phyloP scores from a whole-genome alignment of 2,329 filamentous ascomycete genomes.

The Purpureocillium takamizusanense region DNA sequence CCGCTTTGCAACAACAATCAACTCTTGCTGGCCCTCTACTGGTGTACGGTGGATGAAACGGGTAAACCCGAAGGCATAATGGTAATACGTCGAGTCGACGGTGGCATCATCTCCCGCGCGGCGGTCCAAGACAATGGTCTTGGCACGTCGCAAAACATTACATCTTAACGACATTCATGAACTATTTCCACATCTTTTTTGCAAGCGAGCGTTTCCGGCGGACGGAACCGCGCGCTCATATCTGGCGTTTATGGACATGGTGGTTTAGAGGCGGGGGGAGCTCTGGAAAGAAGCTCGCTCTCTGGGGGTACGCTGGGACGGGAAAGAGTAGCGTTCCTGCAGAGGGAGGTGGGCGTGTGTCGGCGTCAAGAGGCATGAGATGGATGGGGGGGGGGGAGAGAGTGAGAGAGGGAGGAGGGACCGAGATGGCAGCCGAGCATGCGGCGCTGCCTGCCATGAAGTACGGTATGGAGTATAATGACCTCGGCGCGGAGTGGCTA shows the following conservation, averaged over 20 bases:
- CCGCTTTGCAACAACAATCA: too few species aligned
- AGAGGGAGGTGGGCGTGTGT: too few species aligned
- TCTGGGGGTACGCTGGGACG: neutral
- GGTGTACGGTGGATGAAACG: too few species aligned
- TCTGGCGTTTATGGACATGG: slow-evolving; percentile 11
- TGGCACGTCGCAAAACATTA: slow-evolving; percentile 2
- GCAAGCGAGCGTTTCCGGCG: slow-evolving; percentile 1
- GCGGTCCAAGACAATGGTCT: neutral
- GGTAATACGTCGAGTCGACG: neutral
- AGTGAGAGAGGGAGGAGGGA: too few species aligned
- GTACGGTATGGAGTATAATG: too few species aligned
- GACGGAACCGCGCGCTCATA: slow-evolving; percentile 6
- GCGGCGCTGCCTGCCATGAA: too few species aligned
- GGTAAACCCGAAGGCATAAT: neutral
- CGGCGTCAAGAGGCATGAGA: too few species aligned
- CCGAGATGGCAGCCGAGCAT: too few species aligned
- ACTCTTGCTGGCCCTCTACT: too few species aligned
- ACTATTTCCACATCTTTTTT: slow-evolving; percentile 6
- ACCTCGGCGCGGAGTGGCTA: too few species aligned
- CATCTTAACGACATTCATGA: slow-evolving; percentile 8
- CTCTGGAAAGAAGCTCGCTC: slow-evolving; percentile 7
- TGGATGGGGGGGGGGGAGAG: too few species aligned
- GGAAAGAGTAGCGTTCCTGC: neutral
- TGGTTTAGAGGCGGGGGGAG: slow-evolving; percentile 7
- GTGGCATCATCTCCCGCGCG: neutral